These are phyloP conservation scores for Neospermospora avenae DNA, from an alignment of 2,329 filamentous ascomycete genomes.

Conservation along the genomic window DNA sequence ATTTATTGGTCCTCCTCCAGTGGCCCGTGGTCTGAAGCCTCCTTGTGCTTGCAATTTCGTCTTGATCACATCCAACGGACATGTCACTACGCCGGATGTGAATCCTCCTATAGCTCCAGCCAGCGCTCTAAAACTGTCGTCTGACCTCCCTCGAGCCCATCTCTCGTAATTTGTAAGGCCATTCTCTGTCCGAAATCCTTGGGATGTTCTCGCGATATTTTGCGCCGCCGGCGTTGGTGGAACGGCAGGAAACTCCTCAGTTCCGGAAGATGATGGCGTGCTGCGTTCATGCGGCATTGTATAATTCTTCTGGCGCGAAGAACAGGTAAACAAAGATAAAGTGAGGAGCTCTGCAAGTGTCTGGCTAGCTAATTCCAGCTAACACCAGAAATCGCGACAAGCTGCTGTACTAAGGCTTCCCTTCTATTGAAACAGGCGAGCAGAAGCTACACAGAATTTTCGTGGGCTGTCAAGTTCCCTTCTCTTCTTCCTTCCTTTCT, in stretches of 20 bases:
- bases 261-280: slow-evolving; percentile 35
- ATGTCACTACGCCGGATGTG: slow-evolving; percentile 90
- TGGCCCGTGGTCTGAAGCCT: slow-evolving; percentile 56
- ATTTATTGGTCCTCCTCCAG: slow-evolving; percentile 35
- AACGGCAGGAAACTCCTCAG: slow-evolving; percentile 29
- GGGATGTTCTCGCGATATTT: slow-evolving; percentile 18
- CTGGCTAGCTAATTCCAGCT: slow-evolving; percentile 22
- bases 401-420: slow-evolving; percentile 4
- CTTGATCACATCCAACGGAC: slow-evolving; percentile 97
- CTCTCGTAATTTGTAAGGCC: slow-evolving; percentile 47
- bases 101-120: slow-evolving; percentile 87
- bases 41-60: slow-evolving; percentile 96
- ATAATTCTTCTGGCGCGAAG: slow-evolving; percentile 36
- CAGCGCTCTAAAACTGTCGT: slow-evolving; percentile 73
- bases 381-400: slow-evolving; percentile 25
- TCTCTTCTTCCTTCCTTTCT: slow-evolving; percentile 23
- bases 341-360: slow-evolving; percentile 30
- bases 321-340: slow-evolving; percentile 32
- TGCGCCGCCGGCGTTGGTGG: slow-evolving; percentile 21
- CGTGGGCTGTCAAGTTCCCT: not conserved
- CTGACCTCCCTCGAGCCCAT: slow-evolving; percentile 55
- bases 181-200: slow-evolving; percentile 21
- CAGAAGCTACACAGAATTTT: not conserved
- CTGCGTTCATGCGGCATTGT: slow-evolving; percentile 45
- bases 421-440: not conserved